phyloP scores from a whole-genome alignment of 208 protist species.

The Leishmania guyanensis region DNA sequence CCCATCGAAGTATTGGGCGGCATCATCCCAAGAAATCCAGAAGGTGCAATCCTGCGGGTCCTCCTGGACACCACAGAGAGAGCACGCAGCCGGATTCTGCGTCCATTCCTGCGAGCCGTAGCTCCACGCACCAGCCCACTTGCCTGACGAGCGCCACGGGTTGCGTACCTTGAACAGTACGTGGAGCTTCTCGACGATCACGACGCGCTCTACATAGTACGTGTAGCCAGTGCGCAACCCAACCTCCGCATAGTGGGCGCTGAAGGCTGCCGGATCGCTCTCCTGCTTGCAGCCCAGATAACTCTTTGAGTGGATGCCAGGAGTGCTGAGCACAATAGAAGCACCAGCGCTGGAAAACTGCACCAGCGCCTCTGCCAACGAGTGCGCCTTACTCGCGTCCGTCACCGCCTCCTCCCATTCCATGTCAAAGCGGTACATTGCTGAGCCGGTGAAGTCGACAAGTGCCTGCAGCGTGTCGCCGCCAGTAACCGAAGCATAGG shows the following conservation, averaged over 20 bases:
- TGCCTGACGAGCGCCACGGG: constrained; percentile 22
- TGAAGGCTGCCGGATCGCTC: constrained; percentile 21
- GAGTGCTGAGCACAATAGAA: constrained; percentile 55
- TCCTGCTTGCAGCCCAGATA: constrained; percentile 28
- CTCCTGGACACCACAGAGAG: constrained; percentile 7
- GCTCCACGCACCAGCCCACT: constrained; percentile 38
- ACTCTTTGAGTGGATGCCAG: constrained; percentile 36
- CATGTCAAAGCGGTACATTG: constrained; percentile 50
- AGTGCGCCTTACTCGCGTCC: constrained; percentile 21
- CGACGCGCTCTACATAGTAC: constrained; percentile 43
- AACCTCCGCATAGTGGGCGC: constrained; percentile 17
- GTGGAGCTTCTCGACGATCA: constrained; percentile 10
- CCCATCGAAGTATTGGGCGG: constrained; percentile 67
- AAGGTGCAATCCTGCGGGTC: constrained; percentile 34
- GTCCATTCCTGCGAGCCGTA: constrained; percentile 19
- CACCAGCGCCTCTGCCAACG: constrained; percentile 2
- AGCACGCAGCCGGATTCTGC: constrained; percentile 27
- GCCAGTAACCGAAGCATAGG: constrained; percentile 66
- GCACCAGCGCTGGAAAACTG: constrained; percentile 10
- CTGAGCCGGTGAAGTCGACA: constrained; percentile 59
- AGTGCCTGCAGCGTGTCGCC: constrained; percentile 68
- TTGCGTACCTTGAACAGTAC: constrained; percentile 58
- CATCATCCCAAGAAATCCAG: constrained; percentile 59
- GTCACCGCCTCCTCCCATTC: constrained; percentile 39
- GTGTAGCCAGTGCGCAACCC: constrained; percentile 43